Percentiles rank a stretch among this genome's conserved stretches.
Conservation (phyloP, 2,329 filamentous ascomycete genomes). For the Stachybotrys elegans region DNA sequence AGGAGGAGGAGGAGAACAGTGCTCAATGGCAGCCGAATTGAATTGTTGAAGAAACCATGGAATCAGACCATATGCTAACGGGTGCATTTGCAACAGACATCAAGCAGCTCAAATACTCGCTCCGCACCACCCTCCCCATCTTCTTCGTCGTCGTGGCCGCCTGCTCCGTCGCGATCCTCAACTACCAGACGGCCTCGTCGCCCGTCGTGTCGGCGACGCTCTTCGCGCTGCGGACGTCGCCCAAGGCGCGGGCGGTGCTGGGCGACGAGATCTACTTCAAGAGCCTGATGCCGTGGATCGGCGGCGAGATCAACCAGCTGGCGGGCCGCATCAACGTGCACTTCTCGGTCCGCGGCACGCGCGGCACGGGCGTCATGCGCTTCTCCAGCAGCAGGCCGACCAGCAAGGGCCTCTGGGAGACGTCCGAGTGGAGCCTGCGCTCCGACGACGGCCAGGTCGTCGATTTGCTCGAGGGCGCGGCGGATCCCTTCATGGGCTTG, state of each 20-base stretch:
- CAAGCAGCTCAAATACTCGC: constrained; percentile 46
- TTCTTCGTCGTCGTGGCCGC: constrained; percentile 69
- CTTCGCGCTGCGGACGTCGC: constrained; percentile 82
- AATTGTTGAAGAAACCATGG: too few relatives aligned
- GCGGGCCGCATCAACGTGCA: constrained; percentile 84
- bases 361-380: constrained; percentile 65
- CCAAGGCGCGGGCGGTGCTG: constrained; percentile 67
- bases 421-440: constrained; percentile 82
- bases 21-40: too few relatives aligned
- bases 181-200: constrained; percentile 94
- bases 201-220: constrained; percentile 82
- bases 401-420: constrained; percentile 67
- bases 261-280: constrained; percentile 85
- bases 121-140: constrained; percentile 71
- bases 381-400: constrained; percentile 70
- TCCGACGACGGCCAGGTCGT: constrained; percentile 55
- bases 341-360: constrained; percentile 81
- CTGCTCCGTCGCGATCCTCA: constrained; percentile 86
- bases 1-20: too few relatives aligned
- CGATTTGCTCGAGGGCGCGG: constrained; percentile 66
- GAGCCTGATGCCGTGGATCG: constrained; percentile 75
- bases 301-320: constrained; percentile 86
- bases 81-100: constrained; percentile 27
- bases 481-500: constrained; percentile 61
- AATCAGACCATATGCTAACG: too few relatives aligned